phyloP scores from a whole-genome alignment of 78 protist species.

The Emiliania huxleyi region DNA sequence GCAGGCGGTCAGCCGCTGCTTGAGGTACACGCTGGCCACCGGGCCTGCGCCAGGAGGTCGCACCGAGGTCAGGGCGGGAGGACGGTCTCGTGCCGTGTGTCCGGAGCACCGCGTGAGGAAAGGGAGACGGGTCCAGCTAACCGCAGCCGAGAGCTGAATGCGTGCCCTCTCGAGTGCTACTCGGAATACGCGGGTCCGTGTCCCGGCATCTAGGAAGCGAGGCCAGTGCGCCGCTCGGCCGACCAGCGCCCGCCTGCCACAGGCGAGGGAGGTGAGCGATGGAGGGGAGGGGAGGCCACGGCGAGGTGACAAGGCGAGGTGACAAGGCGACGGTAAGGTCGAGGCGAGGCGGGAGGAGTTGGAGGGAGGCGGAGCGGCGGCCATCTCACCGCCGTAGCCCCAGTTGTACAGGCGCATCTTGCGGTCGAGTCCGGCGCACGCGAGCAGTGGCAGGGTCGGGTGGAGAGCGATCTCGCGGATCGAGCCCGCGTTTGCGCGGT shows the following conservation, averaged over 20 bases:
- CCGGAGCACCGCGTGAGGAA: too few relatives aligned
- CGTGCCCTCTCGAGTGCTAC: too few relatives aligned
- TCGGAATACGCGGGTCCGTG: too few relatives aligned
- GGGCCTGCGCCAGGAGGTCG: neutral
- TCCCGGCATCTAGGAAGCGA: too few relatives aligned
- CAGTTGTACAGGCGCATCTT: neutral
- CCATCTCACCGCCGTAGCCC: too few relatives aligned
- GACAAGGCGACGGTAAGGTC: neutral
- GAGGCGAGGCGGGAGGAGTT: neutral
- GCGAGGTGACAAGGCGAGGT: neutral
- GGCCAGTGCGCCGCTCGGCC: too few relatives aligned
- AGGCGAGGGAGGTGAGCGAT: neutral
- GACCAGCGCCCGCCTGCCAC: too few relatives aligned
- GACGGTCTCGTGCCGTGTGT: too few relatives aligned
- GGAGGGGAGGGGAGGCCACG: neutral
- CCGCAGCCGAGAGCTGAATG: too few relatives aligned
- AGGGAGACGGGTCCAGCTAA: too few relatives aligned
- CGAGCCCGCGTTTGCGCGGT: neutral
- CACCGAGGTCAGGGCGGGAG: too few relatives aligned
- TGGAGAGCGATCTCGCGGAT: neutral
- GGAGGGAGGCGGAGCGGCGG: too few relatives aligned
- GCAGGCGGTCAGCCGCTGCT: neutral
- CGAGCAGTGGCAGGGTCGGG: neutral
- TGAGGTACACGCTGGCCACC: neutral
- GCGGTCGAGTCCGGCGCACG: neutral